Evolutionary conservation across 345 rosid species (phyloP).

Genomic region (Acer negundo): DNA sequence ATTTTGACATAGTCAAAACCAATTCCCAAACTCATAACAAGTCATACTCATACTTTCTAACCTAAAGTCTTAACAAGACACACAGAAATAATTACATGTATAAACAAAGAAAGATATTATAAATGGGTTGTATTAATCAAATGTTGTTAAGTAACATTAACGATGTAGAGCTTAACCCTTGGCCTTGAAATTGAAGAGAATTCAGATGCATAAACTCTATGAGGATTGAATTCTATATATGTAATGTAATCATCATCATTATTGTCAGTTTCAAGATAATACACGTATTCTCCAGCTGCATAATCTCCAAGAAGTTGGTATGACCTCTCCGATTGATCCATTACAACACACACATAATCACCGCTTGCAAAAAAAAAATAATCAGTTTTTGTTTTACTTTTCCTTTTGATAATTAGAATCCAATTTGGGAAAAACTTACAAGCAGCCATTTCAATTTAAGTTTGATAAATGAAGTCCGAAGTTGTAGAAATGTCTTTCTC

Average conservation of each 20-base stretch:
- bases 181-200: constrained; percentile 15
- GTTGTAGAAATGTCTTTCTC: constrained; percentile 71
- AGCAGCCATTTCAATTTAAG: constrained; percentile 89
- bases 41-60: no score
- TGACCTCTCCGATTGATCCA: constrained; percentile 80
- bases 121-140: constrained; percentile 16
- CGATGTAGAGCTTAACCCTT: constrained; percentile 72
- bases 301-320: constrained; percentile 84
- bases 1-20: no score
- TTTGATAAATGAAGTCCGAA: constrained; percentile 71
- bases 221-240: constrained; percentile 49
- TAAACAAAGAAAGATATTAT: no score
- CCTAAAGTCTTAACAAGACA: no score
- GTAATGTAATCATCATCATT: no score
- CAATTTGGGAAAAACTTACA: constrained; percentile 41
- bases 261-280: no score
- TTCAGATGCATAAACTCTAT: constrained; percentile 26
- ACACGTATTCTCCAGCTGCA: constrained; percentile 19
- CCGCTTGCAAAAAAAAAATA: no score
- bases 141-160: constrained; percentile 46
- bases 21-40: no score
- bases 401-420: no score
- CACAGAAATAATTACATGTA: constrained; percentile 13
- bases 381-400: no score
- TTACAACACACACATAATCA: constrained; percentile 47